Base-by-base conservation (phyloP, 768 basidiomycete species). In the Chalciporus chontae region DNA sequence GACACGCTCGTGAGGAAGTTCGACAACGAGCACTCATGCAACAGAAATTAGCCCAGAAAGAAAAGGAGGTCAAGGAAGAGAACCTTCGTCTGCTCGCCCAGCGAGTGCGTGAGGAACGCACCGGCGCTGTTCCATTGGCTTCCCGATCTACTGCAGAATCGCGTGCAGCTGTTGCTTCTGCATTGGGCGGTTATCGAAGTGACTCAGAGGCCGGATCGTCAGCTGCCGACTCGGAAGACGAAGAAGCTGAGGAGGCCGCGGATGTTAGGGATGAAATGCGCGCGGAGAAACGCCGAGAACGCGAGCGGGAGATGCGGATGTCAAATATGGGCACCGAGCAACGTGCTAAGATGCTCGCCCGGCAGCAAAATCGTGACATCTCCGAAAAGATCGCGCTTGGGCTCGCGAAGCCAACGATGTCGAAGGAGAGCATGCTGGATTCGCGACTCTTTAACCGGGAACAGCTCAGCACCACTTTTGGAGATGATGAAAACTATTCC, bases 321-420 rank as follows among this genome's bases (percentile, higher is more conserved):
- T 93, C 80, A 70, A 96, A 98, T 64, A 99, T 99, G 96, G 96
- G 96, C 21, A 81, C 87, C 24, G 96, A 98, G 70, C 91, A 94
- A 64, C 80, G 96, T 14, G 94, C 96, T 34, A 97, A 96, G 75
- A 84, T 90, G 79, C 75, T 98, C 52, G 94, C 95, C 18, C 84
- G 90, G 47, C 92, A 97, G 58, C 94, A 96, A 71, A 95, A 98
- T 67, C 91, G 96, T 62, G 96, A 98, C 69, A 98, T 99, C 41
- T 99, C 96, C 2, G 96, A 99, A 72, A 98, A 99, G 77, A 85
- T 99, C 45, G 96, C 96, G 4, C 83, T 99, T 27, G 96, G 96
- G 34, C 82, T 99, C 42, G 96, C 96, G 27, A 99, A 98, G 69
- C 96, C 96, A 6, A 94, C 94, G 1, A 63, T 89, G 53, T 92